Percentiles rank a stretch among this genome's conserved stretches.
These are phyloP conservation scores for Sordariomycetes sp. DNA, from an alignment of 2,329 filamentous ascomycete species.

Conservation along the genomic window DNA sequence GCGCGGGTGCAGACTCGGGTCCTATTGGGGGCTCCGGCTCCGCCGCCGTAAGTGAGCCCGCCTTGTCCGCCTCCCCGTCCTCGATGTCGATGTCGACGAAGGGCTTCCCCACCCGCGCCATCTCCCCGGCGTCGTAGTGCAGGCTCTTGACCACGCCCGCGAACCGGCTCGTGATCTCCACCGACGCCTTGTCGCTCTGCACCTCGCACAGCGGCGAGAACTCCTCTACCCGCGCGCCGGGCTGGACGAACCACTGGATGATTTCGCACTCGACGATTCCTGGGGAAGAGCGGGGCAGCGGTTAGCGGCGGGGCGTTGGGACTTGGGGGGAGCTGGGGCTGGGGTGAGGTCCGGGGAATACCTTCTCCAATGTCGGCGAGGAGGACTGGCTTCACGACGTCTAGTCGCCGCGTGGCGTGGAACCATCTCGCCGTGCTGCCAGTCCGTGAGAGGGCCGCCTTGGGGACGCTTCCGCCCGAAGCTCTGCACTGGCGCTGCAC, in stretches of 20 bases:
- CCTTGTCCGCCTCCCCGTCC: conserved; percentile 46
- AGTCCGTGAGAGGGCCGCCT: conserved; percentile 29
- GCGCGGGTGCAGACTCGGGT: not conserved
- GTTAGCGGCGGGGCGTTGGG: not conserved
- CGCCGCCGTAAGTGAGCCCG: conserved; percentile 7
- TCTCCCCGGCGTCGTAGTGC: conserved; percentile 90
- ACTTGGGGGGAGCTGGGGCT: not conserved
- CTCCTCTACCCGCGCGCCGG: conserved; percentile 89
- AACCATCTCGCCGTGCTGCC: conserved; percentile 29
- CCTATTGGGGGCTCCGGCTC: not conserved
- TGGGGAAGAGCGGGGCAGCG: conserved; percentile 20
- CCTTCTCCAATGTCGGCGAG: conserved; percentile 81
- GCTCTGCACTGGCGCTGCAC: not conserved
- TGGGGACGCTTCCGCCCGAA: conserved; percentile 20
- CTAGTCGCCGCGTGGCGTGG: conserved; percentile 32
- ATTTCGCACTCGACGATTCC: conserved; percentile 98
- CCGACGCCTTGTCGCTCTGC: conserved; percentile 88
- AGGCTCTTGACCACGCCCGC: conserved; percentile 92
- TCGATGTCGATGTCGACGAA: conserved; percentile 92
- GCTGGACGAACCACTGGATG: conserved; percentile 98
- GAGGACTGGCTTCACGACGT: conserved; percentile 63
- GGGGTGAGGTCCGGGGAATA: conserved; percentile 17
- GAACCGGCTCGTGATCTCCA: conserved; percentile 91
- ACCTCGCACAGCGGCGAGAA: conserved; percentile 98
- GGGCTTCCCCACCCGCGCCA: conserved; percentile 89